Evolutionary conservation across 129 eudicot species (phyloP).

Genomic region (Escallonia rubra): DNA sequence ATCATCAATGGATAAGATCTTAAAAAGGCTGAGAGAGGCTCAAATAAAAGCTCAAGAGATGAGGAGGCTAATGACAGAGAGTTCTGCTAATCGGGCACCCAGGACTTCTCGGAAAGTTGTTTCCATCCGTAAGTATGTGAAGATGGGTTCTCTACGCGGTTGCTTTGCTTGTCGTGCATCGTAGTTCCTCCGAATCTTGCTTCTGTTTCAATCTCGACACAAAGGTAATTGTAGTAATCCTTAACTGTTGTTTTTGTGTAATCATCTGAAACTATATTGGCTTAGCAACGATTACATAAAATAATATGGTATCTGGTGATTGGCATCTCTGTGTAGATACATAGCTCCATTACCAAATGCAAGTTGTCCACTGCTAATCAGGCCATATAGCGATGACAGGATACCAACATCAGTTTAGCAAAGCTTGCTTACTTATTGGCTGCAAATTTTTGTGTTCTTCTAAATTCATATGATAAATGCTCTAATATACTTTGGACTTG

Average conservation of each 20-base stretch:
- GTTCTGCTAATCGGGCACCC: constrained; percentile 17
- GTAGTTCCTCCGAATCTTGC: neutral
- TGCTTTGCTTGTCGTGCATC: constrained; percentile 39
- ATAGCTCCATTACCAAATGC: too few species aligned
- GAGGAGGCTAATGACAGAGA: constrained; percentile 41
- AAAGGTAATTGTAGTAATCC: too few species aligned
- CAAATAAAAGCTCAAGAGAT: constrained; percentile 65
- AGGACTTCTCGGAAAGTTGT: constrained; percentile 21
- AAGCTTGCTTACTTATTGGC: neutral
- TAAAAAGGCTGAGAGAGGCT: constrained; percentile 61
- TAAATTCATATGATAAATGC: neutral
- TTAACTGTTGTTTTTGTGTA: neutral
- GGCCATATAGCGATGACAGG: too few species aligned
- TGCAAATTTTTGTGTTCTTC: neutral
- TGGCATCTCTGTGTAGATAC: neutral
- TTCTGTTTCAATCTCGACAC: neutral
- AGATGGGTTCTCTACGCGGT: constrained; percentile 24
- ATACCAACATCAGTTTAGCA: too few species aligned
- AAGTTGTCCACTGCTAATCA: too few species aligned
- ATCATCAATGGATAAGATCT: constrained; percentile 73
- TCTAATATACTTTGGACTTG: too few species aligned
- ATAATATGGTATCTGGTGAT: neutral
- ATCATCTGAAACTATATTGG: neutral
- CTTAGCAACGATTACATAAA: neutral
- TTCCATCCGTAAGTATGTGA: constrained; percentile 29